A percentile compares a stretch with the other conserved stretches of the same genome.
phyloP scores from a whole-genome alignment of 768 basidiomycete species.

The Auriculariales sp. region DNA sequence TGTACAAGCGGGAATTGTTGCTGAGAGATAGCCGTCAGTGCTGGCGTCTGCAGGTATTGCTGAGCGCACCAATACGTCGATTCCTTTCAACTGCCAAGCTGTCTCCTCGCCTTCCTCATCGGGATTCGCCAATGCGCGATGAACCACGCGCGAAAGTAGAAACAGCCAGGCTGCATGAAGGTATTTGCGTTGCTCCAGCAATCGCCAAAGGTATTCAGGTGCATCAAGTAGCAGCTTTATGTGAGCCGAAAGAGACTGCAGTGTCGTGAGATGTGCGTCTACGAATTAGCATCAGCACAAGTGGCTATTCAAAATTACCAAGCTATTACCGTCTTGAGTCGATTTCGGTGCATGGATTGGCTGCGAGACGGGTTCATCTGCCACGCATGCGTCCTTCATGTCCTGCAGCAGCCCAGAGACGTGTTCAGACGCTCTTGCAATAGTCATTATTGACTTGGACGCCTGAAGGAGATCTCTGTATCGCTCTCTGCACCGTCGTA shows the following conservation, averaged over 20 bases:
- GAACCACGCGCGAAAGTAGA: slow-evolving; percentile 70
- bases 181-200: slow-evolving; percentile 68
- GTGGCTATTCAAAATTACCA: no score
- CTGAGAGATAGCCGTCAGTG: slow-evolving; percentile 22
- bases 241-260: slow-evolving; percentile 74
- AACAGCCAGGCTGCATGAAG: slow-evolving; percentile 81
- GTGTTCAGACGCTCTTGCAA: slow-evolving; percentile 50
- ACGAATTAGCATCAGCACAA: no score
- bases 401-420: slow-evolving; percentile 53
- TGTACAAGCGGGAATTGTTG: slow-evolving; percentile 79
- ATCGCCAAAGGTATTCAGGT: slow-evolving; percentile 81
- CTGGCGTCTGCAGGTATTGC: background rate
- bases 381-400: slow-evolving; percentile 27
- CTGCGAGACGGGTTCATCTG: background rate
- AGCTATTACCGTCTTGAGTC: background rate
- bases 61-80: slow-evolving; percentile 44
- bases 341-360: background rate
- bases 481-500: slow-evolving; percentile 66
- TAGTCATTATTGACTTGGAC: slow-evolving; percentile 69
- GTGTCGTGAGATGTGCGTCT: slow-evolving; percentile 53
- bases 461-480: slow-evolving; percentile 80
- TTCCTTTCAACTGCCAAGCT: slow-evolving; percentile 38
- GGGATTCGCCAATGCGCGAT: slow-evolving; percentile 52
- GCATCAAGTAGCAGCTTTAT: slow-evolving; percentile 85
- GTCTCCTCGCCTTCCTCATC: slow-evolving; percentile 49